Base-by-base conservation (phyloP, 495 filamentous ascomycete genomes). In the Neurospora sp. region DNA sequence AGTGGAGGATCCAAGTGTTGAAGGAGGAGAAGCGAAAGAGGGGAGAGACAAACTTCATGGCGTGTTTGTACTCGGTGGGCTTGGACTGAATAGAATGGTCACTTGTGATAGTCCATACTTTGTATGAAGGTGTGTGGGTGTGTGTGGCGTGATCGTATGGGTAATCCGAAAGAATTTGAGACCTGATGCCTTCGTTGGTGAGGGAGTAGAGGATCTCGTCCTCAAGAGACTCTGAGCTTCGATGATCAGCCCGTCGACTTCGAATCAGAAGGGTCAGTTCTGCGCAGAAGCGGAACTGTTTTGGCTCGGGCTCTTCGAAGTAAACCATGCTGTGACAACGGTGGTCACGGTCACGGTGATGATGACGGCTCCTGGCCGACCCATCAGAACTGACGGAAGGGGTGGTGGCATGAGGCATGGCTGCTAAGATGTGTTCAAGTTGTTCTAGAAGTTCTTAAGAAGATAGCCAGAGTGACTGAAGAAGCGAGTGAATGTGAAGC, bases 271-370 rank as follows among this genome's bases (percentile, higher is more conserved):
- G 72, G 72, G 74, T 74, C 16, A 80, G 70, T 38, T 78, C 79
- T 73, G 77, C 70, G 53, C 75, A 77, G 70, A 80, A 76, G 68
- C 73, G 75, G 76, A 80, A 79, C 45, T 80, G 76, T 2, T 76
- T 76, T 7, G 48, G 7, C 3, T 42, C 37, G 5, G 70, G 37
- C 37, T 53, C 27, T 65, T 65, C 53, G 14, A 65, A 35, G 22
- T 18, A 5, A 37, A 65, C 27, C 22, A 61, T 3, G 53, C 53
- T 61, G 22, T 61, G 53, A 61, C 53, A 27, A 14, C 27, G 27
- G 14, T 65, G 53, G 6, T 65, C 27, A 37, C 53, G 53, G 53
- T 65, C 12, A 65, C 53, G 53, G 53, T 65, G 53, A 65, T 35
- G 53, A 3, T 18, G 53, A 65, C 53, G 53, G 53, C 53, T 65